Conservation (phyloP, 768 basidiomycete genomes). For the Megacollybia marginata region DNA sequence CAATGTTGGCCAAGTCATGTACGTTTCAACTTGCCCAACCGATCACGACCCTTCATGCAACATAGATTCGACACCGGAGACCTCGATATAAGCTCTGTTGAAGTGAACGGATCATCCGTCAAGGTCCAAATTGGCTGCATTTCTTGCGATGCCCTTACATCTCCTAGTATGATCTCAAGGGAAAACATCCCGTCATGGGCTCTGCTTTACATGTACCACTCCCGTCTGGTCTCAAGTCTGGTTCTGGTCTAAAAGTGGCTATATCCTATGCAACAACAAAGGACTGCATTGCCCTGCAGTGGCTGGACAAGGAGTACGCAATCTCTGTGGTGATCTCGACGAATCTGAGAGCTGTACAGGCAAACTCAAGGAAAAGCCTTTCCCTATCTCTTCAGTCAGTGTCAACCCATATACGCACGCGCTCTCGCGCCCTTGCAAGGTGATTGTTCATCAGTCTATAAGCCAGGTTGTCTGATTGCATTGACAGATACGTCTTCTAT, state of each 20-base stretch:
- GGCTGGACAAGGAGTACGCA: conserved; percentile 72
- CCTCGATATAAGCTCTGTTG: conserved; percentile 48
- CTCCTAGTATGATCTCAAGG: conserved; percentile 43
- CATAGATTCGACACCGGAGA: conserved; percentile 69
- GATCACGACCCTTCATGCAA: background rate
- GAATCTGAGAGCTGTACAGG: conserved; percentile 24
- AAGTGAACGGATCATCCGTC: conserved; percentile 42
- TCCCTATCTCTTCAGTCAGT: conserved; percentile 88
- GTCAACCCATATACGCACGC: conserved; percentile 87
- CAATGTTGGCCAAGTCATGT: conserved; percentile 56
- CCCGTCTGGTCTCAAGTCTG: conserved; percentile 30
- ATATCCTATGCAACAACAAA: conserved; percentile 70
- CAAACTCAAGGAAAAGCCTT: conserved; percentile 83
- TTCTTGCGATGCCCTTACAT: background rate
- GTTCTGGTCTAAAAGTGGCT: conserved; percentile 43
- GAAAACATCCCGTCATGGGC: conserved; percentile 68
- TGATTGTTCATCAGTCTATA: conserved; percentile 7
- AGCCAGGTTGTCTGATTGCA: background rate
- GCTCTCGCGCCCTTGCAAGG: conserved; percentile 77
- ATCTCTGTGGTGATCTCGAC: background rate
- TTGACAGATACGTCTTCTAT: conserved; percentile 73
- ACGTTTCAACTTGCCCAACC: background rate
- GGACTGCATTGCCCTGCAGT: conserved; percentile 74
- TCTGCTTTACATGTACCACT: conserved; percentile 62
- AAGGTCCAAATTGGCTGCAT: conserved; percentile 28